Evolutionary conservation across 2,329 filamentous ascomycete genomes (phyloP), one percentile per base, ranked within the genome.

Genomic region (Epichloe hybrida): DNA sequence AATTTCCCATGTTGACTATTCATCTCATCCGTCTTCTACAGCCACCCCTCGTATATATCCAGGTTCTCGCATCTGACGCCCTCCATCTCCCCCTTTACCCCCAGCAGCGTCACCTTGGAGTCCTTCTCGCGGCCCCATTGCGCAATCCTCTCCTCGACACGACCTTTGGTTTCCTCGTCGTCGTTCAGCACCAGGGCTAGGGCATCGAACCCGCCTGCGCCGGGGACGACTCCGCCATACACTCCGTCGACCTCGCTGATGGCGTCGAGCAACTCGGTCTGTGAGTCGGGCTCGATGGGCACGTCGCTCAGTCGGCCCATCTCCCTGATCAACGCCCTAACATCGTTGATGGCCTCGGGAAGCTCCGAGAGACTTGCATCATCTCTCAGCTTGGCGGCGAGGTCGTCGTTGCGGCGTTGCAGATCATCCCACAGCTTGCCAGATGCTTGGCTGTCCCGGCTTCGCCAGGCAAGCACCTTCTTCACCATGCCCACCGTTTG

Each of bases 401-500:
- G 70, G 12, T 69, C 73, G 58, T 88, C 82, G 62, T 96, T 96
- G 35, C 78, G 76, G 2, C 63, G 66, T 65, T 97, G 88, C 52
- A 98, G 69, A 1, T 77, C 72, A 45, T 77, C 75, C 88, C 90
- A 97, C 17, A 96, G 72, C 54, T 66, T 61, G 54, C 80, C 78
- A 2, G 89, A 83, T n/a, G 75, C 77, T 3, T 75, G 74, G 0
- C 74, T 69, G 20, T 88, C 80, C 46, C 76, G 68, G 47, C 79
- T 77, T 48, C 86, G 75, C 93, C 93, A 98, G 35, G 78, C 77
- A 3, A 97, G 74, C 13, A 98, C 87, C 63, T 87, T 80, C 70
- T 91, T 95, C 38, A 96, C 93, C 93, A 98, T 97, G 13, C 88
- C 80, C 0, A 95, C 90, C 7, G 91, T 97, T 71, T 95, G 80